phyloP scores from a whole-genome alignment of 768 basidiomycete species.

The Exidia glandulosa region DNA sequence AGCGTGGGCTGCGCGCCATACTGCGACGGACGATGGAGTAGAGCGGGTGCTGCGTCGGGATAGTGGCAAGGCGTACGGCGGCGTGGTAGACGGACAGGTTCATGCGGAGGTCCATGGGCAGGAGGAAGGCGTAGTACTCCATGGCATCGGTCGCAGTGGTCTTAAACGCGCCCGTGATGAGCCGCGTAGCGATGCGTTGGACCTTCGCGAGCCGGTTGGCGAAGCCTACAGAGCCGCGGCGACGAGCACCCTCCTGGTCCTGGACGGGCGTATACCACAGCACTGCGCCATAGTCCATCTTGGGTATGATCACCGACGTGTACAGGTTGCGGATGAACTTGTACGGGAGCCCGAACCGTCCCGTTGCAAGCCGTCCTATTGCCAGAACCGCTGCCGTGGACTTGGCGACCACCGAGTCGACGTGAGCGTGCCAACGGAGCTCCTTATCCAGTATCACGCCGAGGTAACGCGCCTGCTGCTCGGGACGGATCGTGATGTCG shows the following conservation, averaged over 20 bases:
- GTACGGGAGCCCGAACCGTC: background rate
- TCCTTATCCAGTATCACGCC: background rate
- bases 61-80: background rate
- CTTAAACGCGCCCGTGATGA: background rate
- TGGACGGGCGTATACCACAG: background rate
- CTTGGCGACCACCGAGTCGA: background rate
- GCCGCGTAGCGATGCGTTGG: background rate
- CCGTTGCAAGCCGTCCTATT: background rate
- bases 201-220: background rate
- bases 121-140: no score
- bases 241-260: background rate
- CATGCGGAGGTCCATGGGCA: background rate
- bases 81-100: background rate
- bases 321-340: background rate
- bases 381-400: background rate
- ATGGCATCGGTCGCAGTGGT: background rate
- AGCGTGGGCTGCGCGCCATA: background rate
- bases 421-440: background rate
- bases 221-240: background rate
- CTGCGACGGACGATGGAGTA: background rate
- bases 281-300: background rate
- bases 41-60: background rate
- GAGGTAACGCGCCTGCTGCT: no score
- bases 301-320: background rate
- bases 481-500: background rate